Conservation (phyloP, 306 rosid genomes). For the Astragalus glycyphyllos region DNA sequence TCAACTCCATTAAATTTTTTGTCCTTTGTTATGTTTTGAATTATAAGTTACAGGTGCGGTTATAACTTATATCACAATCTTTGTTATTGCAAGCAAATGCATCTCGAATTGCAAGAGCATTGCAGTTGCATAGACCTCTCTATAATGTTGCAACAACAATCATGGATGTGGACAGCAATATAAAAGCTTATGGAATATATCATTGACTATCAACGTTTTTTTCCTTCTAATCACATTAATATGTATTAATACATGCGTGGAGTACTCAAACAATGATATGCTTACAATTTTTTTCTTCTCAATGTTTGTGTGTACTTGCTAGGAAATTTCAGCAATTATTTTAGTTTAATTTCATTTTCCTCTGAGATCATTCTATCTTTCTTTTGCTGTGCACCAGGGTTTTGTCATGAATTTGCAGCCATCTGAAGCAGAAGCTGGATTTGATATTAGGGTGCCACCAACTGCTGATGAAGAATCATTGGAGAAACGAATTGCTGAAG, state of each 20-base stretch:
- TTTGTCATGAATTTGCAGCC: constrained; percentile 99
- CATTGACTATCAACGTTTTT: constrained; percentile 1
- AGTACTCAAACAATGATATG: background rate
- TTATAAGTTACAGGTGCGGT: background rate
- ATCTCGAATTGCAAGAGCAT: too few species aligned
- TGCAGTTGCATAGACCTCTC: background rate
- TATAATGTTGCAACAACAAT: background rate
- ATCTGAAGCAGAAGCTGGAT: constrained; percentile 98
- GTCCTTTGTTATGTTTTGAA: background rate
- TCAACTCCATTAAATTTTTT: constrained; percentile 7
- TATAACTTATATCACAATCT: background rate
- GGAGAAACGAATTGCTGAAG: constrained; percentile 71
- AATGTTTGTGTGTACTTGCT: background rate
- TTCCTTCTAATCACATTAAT: constrained; percentile 24
- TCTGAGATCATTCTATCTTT: background rate
- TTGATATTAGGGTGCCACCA: constrained; percentile 91
- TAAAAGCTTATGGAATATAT: background rate
- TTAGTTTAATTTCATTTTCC: constrained; percentile 18
- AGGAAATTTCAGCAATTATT: background rate
- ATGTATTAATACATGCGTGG: background rate
- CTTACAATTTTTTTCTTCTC: background rate
- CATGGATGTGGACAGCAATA: background rate
- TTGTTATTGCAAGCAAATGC: background rate
- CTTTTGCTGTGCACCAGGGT: constrained; percentile 62
- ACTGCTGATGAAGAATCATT: constrained; percentile 60